phyloP scores from a whole-genome alignment of 805 yeast species.

The Sugiyamaella smithiae region DNA sequence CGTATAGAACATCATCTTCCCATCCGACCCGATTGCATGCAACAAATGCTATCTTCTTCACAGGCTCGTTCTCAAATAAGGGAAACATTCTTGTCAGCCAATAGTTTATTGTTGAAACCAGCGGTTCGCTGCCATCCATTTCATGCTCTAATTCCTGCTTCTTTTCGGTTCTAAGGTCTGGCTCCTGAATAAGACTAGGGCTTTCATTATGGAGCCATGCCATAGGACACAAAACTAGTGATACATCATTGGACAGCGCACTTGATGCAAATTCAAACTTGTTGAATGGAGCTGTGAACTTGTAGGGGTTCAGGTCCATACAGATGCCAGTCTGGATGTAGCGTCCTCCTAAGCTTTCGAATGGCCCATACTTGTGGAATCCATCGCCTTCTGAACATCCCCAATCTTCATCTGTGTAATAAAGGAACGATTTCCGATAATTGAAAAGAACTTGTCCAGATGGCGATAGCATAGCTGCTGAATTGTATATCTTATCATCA shows the following conservation, averaged over 20 bases:
- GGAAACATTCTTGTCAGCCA: constrained; percentile 76
- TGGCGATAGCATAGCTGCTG: constrained; percentile 64
- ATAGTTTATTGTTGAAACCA: constrained; percentile 54
- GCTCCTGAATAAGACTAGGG: constrained; percentile 13
- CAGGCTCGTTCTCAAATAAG: neutral
- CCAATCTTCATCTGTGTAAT: constrained; percentile 77
- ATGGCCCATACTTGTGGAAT: constrained; percentile 37
- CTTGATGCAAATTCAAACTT: constrained; percentile 66
- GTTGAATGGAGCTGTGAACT: constrained; percentile 75
- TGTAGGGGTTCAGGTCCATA: constrained; percentile 89
- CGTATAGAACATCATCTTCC: constrained; percentile 48
- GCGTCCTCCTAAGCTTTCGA: constrained; percentile 13
- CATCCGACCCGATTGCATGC: constrained; percentile 73
- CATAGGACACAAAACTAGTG: constrained; percentile 72
- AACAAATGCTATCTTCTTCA: constrained; percentile 37
- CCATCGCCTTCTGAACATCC: constrained; percentile 66
- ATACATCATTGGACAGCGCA: constrained; percentile 47
- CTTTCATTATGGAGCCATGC: constrained; percentile 63
- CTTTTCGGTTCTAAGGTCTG: constrained; percentile 21
- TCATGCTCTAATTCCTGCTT: constrained; percentile 15
- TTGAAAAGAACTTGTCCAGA: constrained; percentile 57
- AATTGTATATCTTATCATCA: constrained; percentile 51
- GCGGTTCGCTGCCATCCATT: constrained; percentile 40
- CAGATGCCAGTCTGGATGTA: constrained; percentile 74
- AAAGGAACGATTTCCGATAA: constrained; percentile 74